Evolutionary conservation across 2,329 filamentous ascomycete species (phyloP), one percentile per base, ranked within the genome.

Genomic region (Colletotrichum sublineola): DNA sequence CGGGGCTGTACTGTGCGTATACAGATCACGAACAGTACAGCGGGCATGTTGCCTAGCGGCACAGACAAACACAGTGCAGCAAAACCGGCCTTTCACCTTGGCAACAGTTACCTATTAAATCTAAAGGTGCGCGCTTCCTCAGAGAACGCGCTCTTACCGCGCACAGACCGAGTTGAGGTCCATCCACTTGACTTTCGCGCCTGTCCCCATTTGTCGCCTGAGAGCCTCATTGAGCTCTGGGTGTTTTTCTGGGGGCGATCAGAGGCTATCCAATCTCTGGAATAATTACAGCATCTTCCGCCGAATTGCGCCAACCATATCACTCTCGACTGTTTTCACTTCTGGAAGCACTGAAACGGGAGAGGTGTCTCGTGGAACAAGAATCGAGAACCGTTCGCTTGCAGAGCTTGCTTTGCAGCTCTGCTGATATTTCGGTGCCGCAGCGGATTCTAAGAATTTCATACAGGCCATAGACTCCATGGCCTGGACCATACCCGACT

Each of bases 31-130:
- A 18, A 64, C 62, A 18, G 62, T 64, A 6, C 24, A 0, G 46
- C 1, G 3, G 3, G 2, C 7, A 1, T 8, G 61, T 2, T 7
- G 2, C 11, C 1, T 3, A 1, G 31, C 1, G 12, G 44, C 14
- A 31, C 9, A 12, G 8, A 12, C 2, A 7, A 4, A 53, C 46
- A 53, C 46, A 53, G 61, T 63, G 61, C 36, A 36, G 18, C 1
- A 14, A 14, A 7, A 4, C 11, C 5, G 20, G 20, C 44, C n/a
- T n/a, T 9, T 8, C 20, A n/a, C 18, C 20, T 20, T 44, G 42
- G 44, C 44, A 46, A 46, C 44, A 46, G 44, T 18, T 20, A 46
- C 20, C 18, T 44, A 44, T 44, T 20, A 20, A 44, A 44, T 14
- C 44, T 7, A 31, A 52, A 29, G 8, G 18, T n/a, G 12, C 18